Evolutionary conservation across 192 early-diverging fungal genomes (phyloP).

Genomic region (Rhizophagus clarus): DNA sequence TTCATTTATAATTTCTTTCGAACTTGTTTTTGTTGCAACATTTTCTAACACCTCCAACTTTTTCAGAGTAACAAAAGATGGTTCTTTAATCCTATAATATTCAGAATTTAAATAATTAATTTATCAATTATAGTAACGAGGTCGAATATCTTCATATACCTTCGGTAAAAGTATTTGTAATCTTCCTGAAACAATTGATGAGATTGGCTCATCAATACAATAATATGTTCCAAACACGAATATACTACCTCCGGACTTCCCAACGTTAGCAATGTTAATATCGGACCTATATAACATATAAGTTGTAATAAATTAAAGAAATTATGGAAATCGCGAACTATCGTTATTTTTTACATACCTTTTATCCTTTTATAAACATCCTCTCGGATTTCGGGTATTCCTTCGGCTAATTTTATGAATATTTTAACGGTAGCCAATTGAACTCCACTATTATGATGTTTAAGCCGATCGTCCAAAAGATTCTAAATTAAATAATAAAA

Average conservation of each 20-base stretch:
- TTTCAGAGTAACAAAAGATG: conserved; percentile 17
- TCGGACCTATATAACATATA: background rate
- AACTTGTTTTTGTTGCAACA: background rate
- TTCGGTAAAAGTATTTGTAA: conserved; percentile 27
- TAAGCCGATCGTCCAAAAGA: conserved; percentile 39
- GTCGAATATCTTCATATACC: background rate
- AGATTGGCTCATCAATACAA: background rate
- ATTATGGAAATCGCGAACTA: background rate
- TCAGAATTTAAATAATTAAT: background rate
- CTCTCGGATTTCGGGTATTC: conserved; percentile 40
- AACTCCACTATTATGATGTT: conserved; percentile 37
- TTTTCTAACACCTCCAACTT: conserved; percentile 7
- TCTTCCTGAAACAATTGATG: background rate
- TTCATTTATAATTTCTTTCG: conserved; percentile 29
- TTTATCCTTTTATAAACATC: conserved; percentile 44
- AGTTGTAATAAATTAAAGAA: background rate
- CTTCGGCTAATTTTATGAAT: conserved; percentile 42
- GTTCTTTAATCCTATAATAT: conserved; percentile 13
- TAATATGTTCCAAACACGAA: conserved; percentile 18
- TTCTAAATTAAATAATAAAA: conserved; percentile 33
- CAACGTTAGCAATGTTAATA: conserved; percentile 4
- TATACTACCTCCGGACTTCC: conserved; percentile 13
- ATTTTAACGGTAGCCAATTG: conserved; percentile 43
- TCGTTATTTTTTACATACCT: conserved; percentile 23
- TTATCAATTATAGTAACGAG: background rate